Evolutionary conservation across 352 stramenopile genomes (phyloP).

Genomic region (Blastocystis sp.): DNA sequence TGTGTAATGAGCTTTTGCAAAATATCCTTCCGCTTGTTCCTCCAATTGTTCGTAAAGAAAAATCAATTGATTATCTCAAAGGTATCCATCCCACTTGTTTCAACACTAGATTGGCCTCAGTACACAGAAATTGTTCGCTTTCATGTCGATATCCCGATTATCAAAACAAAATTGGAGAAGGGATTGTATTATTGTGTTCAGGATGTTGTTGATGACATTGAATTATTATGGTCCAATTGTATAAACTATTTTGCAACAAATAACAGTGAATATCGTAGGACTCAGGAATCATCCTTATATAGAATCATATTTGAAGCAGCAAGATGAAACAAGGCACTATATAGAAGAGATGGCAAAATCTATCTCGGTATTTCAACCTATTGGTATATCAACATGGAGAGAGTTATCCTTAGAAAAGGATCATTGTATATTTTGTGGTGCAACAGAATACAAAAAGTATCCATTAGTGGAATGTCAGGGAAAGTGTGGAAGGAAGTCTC

Average conservation of each 20-base stretch:
- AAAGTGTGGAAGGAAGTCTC: conserved; percentile 12
- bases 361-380: not conserved
- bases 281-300: not conserved
- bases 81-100: not conserved
- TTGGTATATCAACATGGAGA: not conserved
- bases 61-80: not conserved
- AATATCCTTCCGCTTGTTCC: not conserved
- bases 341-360: not conserved
- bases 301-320: not conserved
- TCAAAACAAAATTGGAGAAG: not conserved
- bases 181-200: conserved; percentile 13
- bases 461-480: conserved; percentile 4
- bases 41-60: not conserved
- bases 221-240: conserved; percentile 2
- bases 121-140: conserved; percentile 11
- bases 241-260: not conserved
- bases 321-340: not conserved
- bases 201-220: conserved; percentile 12
- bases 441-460: not conserved
- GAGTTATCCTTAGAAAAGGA: not conserved
- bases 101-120: not conserved
- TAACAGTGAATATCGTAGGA: not conserved
- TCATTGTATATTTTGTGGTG: conserved; percentile 33
- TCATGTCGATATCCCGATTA: conserved; percentile 2
- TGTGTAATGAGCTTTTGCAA: not conserved